Conservation (phyloP, 2,329 filamentous ascomycete genomes). For the Cephalotrichum gorgonifer region DNA sequence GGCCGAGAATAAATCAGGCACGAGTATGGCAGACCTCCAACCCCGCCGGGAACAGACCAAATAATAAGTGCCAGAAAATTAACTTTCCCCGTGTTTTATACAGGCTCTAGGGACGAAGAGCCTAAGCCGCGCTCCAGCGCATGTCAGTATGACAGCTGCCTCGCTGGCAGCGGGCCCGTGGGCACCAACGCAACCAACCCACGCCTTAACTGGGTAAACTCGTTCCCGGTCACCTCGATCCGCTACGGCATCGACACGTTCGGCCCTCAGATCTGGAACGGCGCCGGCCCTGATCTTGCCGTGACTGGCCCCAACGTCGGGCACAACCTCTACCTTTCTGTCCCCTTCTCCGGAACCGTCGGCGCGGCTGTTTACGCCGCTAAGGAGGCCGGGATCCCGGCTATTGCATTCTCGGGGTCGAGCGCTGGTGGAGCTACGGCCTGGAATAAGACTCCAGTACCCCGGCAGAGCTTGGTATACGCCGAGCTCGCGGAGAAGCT, state of each 20-base stretch:
- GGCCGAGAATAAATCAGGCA: slow-evolving; percentile 55
- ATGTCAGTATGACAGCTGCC: slow-evolving; percentile 55
- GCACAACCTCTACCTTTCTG: slow-evolving; percentile 44
- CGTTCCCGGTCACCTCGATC: slow-evolving; percentile 55
- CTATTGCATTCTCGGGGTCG: slow-evolving; percentile 56
- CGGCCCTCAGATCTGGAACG: slow-evolving; percentile 40
- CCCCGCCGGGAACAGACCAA: too few relatives aligned
- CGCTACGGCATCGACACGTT: slow-evolving; percentile 50
- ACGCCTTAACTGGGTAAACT: slow-evolving; percentile 63
- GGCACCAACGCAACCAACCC: slow-evolving; percentile 46
- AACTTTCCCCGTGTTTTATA: too few relatives aligned
- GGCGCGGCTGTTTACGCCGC: slow-evolving; percentile 52
- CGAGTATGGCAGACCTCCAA: slow-evolving; percentile 27
- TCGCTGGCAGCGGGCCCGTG: slow-evolving; percentile 40
- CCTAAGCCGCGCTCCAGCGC: slow-evolving; percentile 16
- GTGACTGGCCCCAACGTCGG: slow-evolving; percentile 54
- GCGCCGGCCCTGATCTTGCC: slow-evolving; percentile 47
- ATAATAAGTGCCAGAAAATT: too few relatives aligned
- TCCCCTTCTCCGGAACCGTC: slow-evolving; percentile 56
- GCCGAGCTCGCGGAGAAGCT: slow-evolving; percentile 50
- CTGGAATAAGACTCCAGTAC: slow-evolving; percentile 45
- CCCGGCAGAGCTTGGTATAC: slow-evolving; percentile 45
- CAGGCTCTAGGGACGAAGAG: slow-evolving; percentile 32
- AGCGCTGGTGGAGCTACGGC: slow-evolving; percentile 34
- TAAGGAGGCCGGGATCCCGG: slow-evolving; percentile 43